Percentiles rank a stretch among this genome's conserved stretches.
Evolutionary conservation across 1,139 yeast genomes (phyloP).

Genomic region (Torulaspora pretoriensis): DNA sequence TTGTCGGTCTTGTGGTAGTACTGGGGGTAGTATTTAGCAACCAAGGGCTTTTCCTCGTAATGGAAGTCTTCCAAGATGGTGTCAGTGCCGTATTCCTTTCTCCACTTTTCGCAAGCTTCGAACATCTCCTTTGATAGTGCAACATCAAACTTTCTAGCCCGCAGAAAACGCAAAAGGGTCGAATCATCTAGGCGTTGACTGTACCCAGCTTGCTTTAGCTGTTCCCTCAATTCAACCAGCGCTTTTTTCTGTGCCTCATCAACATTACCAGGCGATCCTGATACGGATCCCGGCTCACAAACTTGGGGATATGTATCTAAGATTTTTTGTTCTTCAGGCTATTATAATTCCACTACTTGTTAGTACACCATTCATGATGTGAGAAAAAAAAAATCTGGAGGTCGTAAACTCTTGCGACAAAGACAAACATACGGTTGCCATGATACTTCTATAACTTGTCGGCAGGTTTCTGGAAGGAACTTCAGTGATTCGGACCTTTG

Average conservation of each 20-base stretch:
- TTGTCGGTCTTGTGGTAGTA: conserved; percentile 95
- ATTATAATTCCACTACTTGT: neutral
- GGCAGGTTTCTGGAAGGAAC: neutral
- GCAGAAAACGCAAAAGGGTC: conserved; percentile 79
- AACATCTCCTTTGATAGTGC: conserved; percentile 78
- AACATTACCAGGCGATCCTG: conserved; percentile 82
- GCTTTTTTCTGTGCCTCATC: conserved; percentile 63
- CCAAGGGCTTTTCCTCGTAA: conserved; percentile 84
- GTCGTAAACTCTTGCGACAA: neutral
- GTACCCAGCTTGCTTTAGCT: conserved; percentile 61
- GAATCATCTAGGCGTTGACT: conserved; percentile 80
- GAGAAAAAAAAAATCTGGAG: neutral
- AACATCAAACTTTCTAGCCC: conserved; percentile 93
- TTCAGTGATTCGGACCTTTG: neutral
- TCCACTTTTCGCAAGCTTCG: conserved; percentile 85
- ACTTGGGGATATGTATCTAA: conserved; percentile 62
- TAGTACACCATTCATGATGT: conserved; percentile 2
- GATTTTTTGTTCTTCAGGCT: conserved; percentile 28
- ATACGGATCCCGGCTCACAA: conserved; percentile 55
- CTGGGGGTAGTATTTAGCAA: conserved; percentile 89
- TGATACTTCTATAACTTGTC: conserved; percentile 1
- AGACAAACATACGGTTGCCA: conserved; percentile 21
- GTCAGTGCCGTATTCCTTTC: conserved; percentile 79
- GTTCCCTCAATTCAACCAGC: conserved; percentile 54
- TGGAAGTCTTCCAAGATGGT: conserved; percentile 82